Conservation (phyloP, 2,329 filamentous ascomycete species). For the Conoideocrella luteorostrata region DNA sequence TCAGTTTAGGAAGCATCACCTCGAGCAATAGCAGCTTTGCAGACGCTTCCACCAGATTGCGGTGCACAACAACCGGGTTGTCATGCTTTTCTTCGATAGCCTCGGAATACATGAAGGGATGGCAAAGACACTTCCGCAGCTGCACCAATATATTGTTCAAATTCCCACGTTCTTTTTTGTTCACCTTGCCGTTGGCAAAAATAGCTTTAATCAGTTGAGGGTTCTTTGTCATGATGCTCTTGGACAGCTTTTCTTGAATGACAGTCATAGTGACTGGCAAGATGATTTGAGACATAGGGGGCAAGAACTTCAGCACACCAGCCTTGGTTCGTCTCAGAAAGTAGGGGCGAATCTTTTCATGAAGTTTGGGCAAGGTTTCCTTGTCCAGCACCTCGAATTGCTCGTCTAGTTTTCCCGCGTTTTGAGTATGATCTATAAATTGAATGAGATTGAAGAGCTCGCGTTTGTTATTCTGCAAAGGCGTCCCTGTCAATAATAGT, state of each 20-base stretch:
- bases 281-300: slow-evolving; percentile 91
- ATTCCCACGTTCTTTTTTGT: slow-evolving; percentile 66
- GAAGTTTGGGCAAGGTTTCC: slow-evolving; percentile 74
- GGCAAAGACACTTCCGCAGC: slow-evolving; percentile 86
- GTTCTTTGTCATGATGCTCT: slow-evolving; percentile 87
- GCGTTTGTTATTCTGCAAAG: slow-evolving; percentile 88
- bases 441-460: slow-evolving; percentile 96
- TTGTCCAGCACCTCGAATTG: slow-evolving; percentile 73
- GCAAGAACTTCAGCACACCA: slow-evolving; percentile 84
- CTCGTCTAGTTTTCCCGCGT: slow-evolving; percentile 68
- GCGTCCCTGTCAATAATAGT: slow-evolving; percentile 82
- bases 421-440: slow-evolving; percentile 68
- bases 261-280: slow-evolving; percentile 92
- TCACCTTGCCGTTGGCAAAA: slow-evolving; percentile 63
- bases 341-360: slow-evolving; percentile 72
- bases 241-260: slow-evolving; percentile 89
- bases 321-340: slow-evolving; percentile 75
- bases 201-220: slow-evolving; percentile 83
- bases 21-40: slow-evolving; percentile 81
- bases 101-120: slow-evolving; percentile 89
- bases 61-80: slow-evolving; percentile 56
- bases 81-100: slow-evolving; percentile 79
- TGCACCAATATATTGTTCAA: slow-evolving; percentile 95
- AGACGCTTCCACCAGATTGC: slow-evolving; percentile 85
- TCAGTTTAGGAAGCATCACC: slow-evolving; percentile 79